Conservation (phyloP, 148 eudicot genomes). For the Vaccinium myrtillus region DNA sequence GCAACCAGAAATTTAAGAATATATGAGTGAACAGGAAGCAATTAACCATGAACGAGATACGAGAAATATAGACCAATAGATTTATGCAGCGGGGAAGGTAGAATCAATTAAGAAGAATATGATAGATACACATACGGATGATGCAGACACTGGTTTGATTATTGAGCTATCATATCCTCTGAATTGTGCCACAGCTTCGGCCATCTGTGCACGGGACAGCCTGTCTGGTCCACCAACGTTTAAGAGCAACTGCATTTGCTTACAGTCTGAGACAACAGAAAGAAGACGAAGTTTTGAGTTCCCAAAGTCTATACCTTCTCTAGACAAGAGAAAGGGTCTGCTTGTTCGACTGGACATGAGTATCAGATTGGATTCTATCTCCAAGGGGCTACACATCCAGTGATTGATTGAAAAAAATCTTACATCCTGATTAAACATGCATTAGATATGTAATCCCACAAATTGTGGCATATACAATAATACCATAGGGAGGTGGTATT, state of each 20-base stretch:
- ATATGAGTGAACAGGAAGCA: not conserved
- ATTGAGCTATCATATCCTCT: conserved; percentile 64
- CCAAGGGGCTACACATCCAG: not conserved
- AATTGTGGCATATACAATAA: not conserved
- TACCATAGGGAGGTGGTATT: not conserved
- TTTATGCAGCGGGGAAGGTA: not conserved
- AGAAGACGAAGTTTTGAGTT: not conserved
- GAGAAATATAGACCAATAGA: not conserved
- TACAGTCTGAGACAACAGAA: conserved; percentile 41
- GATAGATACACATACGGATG: conserved; percentile 54
- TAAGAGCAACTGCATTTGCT: conserved; percentile 56
- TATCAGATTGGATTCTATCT: not conserved
- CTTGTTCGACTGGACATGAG: not conserved
- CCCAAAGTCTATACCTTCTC: not conserved
- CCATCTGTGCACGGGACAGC: conserved; percentile 87
- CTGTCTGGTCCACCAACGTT: conserved; percentile 91
- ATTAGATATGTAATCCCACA: not conserved
- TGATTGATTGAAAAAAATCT: not conserved
- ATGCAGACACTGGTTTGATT: conserved; percentile 76
- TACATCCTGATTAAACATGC: not conserved
- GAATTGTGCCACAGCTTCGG: conserved; percentile 68
- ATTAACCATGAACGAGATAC: not conserved
- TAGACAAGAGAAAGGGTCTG: not conserved
- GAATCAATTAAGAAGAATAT: not conserved
- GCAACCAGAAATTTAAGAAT: not conserved